Conservation (phyloP, 805 yeast species). For the Wickerhamomyces alni region DNA sequence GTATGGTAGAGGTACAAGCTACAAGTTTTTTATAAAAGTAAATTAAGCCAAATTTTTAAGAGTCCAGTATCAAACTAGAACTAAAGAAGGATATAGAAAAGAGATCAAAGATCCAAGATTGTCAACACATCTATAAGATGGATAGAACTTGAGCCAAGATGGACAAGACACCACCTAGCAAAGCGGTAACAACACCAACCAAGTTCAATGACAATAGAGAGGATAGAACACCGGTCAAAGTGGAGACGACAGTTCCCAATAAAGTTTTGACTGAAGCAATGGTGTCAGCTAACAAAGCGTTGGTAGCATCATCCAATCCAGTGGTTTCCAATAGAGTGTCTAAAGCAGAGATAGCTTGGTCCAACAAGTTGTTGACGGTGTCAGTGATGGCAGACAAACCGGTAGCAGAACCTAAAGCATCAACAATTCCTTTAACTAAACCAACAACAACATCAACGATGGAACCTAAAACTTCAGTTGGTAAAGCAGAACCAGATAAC, state of each 20-base stretch:
- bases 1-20: too few relatives aligned
- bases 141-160: conserved; percentile 5
- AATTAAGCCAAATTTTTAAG: too few relatives aligned
- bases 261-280: conserved; percentile 1
- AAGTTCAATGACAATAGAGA: conserved; percentile 10
- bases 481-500: conserved; percentile 5
- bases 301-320: conserved; percentile 3
- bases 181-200: conserved; percentile 12
- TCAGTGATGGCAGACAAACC: conserved; percentile 6
- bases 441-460: conserved; percentile 4
- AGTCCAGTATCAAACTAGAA: too few relatives aligned
- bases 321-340: neutral
- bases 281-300: conserved; percentile 1
- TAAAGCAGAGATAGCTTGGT: conserved; percentile 8
- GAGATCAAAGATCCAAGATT: conserved; percentile 4
- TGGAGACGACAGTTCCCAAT: conserved; percentile 4
- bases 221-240: conserved; percentile 3
- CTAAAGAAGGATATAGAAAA: conserved; percentile 3
- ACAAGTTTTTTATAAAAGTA: too few relatives aligned
- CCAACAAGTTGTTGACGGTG: conserved; percentile 6
- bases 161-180: conserved; percentile 8
- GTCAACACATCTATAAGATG: conserved; percentile 5
- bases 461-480: conserved; percentile 4
- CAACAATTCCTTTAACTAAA: conserved; percentile 8
- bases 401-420: conserved; percentile 8